Percentiles rank a stretch among this genome's conserved stretches.
Conservation (phyloP, 345 rosid species). For the sweet orange (Citrus sinensis) region DVS_A1.0 CM039161.1:24133001-24133500, state of each 20-base stretch:
- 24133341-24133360: slow-evolving; percentile 97
- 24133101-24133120: slow-evolving; percentile 41
- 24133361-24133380: slow-evolving; percentile 83
- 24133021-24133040: slow-evolving; percentile 6
- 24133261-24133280: neutral
- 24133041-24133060: slow-evolving; percentile 30
- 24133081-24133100: slow-evolving; percentile 30
- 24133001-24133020: too few relatives aligned
- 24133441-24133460: slow-evolving; percentile 70
- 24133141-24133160: slow-evolving; percentile 91
- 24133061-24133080: slow-evolving; percentile 1
- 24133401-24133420: slow-evolving; percentile 74
- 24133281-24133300: neutral
- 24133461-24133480: slow-evolving; percentile 79
- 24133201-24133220: slow-evolving; percentile 90
- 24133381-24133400: slow-evolving; percentile 89
- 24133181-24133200: slow-evolving; percentile 78
- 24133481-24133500: slow-evolving; percentile 90
- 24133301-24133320: neutral
- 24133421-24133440: slow-evolving; percentile 75
- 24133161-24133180: slow-evolving; percentile 99
- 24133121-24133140: slow-evolving; percentile 76
- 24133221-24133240: slow-evolving; percentile 99
- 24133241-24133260: slow-evolving; percentile 7
- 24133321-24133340: slow-evolving; percentile 31